Conservation (phyloP, 2,329 filamentous ascomycete species). For the Pseudophaeomoniella oleicola region DNA sequence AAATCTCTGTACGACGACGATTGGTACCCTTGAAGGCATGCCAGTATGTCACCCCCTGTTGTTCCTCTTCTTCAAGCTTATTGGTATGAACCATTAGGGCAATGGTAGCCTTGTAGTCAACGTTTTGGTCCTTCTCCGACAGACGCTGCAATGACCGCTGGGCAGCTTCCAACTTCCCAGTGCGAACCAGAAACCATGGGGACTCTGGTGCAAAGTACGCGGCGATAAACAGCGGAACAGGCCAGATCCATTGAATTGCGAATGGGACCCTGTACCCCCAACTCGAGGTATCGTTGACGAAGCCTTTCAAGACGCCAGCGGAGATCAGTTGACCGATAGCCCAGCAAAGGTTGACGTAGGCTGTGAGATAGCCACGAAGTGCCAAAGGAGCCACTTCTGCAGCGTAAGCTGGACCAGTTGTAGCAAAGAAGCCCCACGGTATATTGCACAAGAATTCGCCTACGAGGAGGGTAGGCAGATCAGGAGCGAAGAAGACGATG, state of each 20-base stretch:
- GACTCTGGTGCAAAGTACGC: conserved; percentile 33
- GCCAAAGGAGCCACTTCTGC: conserved; percentile 49
- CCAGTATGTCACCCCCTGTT: conserved; percentile 40
- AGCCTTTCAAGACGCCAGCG: conserved; percentile 9
- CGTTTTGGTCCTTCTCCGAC: conserved; percentile 1
- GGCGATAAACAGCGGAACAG: conserved; percentile 28
- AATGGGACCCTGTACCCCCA: conserved; percentile 30
- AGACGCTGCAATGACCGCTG: conserved; percentile 25
- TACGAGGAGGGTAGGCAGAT: conserved; percentile 30
- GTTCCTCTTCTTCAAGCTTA: conserved; percentile 13
- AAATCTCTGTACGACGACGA: conserved; percentile 61
- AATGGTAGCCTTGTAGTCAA: neutral
- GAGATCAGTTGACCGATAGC: conserved; percentile 46
- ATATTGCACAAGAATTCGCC: conserved; percentile 35
- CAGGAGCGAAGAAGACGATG: conserved; percentile 36
- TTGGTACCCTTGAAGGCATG: conserved; percentile 80
- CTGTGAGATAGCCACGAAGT: conserved; percentile 42
- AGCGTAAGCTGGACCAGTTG: conserved; percentile 44
- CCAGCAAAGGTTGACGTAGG: conserved; percentile 48
- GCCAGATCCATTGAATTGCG: conserved; percentile 38
- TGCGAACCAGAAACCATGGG: conserved; percentile 36
- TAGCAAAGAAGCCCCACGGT: conserved; percentile 11
- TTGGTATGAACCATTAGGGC: conserved; percentile 13
- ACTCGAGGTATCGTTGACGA: conserved; percentile 6
- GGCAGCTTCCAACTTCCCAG: conserved; percentile 25